Evolutionary conservation across 192 early-diverging fungal species (phyloP).

Genomic region (Chytriomyces confervae): DNA sequence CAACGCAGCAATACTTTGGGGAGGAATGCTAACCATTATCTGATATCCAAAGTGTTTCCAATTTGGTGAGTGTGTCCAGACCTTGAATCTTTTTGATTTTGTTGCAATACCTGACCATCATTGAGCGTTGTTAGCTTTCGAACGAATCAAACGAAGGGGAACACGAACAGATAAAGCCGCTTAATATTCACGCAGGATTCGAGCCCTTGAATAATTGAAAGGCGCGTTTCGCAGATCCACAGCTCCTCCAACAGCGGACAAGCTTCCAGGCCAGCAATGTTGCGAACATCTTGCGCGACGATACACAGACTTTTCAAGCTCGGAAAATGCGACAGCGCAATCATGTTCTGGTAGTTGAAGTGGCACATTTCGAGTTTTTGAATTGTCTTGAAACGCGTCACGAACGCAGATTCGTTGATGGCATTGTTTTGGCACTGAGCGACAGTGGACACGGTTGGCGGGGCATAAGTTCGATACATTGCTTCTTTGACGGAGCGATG

Average conservation of each 20-base stretch:
- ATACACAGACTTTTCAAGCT: conserved; percentile 54
- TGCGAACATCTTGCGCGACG: conserved; percentile 61
- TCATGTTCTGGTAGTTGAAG: conserved; percentile 56
- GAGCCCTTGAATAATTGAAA: conserved; percentile 50
- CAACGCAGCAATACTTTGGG: neutral
- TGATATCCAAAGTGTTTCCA: conserved; percentile 58
- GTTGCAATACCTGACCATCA: conserved; percentile 54
- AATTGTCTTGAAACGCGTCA: conserved; percentile 29
- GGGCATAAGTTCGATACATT: too few relatives aligned
- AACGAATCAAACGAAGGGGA: neutral
- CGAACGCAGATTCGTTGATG: conserved; percentile 40
- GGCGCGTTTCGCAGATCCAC: conserved; percentile 65
- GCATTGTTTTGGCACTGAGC: conserved; percentile 48
- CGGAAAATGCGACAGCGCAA: conserved; percentile 49
- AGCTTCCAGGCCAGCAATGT: conserved; percentile 51
- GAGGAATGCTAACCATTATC: conserved; percentile 56
- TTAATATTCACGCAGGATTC: conserved; percentile 46
- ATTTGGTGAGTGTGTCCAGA: conserved; percentile 45
- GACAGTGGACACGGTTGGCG: too few relatives aligned
- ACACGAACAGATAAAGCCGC: conserved; percentile 55
- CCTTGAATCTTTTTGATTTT: conserved; percentile 59
- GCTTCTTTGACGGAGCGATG: neutral
- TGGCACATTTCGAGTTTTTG: conserved; percentile 62
- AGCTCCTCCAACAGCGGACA: conserved; percentile 51
- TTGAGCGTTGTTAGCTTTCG: neutral